Evolutionary conservation across 176 grass and related monocot genomes (phyloP).

Genomic region (Carex myosuroides): DNA sequence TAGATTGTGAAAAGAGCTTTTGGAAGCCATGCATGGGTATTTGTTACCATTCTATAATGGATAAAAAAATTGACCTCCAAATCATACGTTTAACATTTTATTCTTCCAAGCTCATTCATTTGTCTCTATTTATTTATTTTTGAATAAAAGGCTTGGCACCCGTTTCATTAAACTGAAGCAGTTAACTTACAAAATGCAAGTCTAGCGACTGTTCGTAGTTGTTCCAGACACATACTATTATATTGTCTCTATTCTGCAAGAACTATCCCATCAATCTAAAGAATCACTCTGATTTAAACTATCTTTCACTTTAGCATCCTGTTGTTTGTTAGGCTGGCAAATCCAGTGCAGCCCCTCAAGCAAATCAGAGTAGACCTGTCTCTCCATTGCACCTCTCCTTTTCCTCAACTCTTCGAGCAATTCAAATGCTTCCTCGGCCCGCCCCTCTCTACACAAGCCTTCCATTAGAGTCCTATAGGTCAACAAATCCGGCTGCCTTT

Average conservation of each 20-base stretch:
- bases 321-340: constrained; percentile 38
- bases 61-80: background rate
- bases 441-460: constrained; percentile 64
- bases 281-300: background rate
- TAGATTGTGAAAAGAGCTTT: background rate
- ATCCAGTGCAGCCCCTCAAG: constrained; percentile 89
- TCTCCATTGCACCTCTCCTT: constrained; percentile 46
- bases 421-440: constrained; percentile 51
- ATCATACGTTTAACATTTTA: background rate
- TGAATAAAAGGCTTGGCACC: too few species aligned
- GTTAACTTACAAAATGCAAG: too few species aligned
- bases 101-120: background rate
- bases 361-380: constrained; percentile 67
- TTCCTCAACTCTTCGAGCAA: constrained; percentile 58
- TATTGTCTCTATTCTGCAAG: background rate
- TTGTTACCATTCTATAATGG: background rate
- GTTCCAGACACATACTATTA: background rate
- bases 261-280: background rate
- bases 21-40: background rate
- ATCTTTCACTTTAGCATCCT: constrained; percentile 15
- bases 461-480: constrained; percentile 91
- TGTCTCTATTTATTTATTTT: background rate
- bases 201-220: too few species aligned
- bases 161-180: too few species aligned
- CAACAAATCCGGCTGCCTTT: constrained; percentile 63